These are phyloP conservation scores for Hypoxylon sp. DNA, from an alignment of 2,329 filamentous ascomycete species.

Conservation along the genomic window DNA sequence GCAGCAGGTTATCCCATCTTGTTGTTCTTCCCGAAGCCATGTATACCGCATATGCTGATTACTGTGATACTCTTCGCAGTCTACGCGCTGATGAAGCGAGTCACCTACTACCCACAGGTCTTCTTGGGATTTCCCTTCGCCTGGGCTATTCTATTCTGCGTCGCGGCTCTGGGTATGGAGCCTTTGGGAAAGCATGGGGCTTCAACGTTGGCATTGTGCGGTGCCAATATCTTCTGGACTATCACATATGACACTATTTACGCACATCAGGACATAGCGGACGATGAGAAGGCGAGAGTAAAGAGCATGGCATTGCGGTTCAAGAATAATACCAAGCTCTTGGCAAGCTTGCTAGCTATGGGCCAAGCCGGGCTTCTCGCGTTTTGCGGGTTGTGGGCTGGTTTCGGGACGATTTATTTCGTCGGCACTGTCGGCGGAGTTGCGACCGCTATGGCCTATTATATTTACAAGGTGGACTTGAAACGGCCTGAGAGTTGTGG, in stretches of 20 bases:
- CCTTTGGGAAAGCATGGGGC: no score
- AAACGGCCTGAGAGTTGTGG: constrained; percentile 27
- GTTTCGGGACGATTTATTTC: constrained; percentile 16
- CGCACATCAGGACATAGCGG: no score
- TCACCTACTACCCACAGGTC: constrained; percentile 68
- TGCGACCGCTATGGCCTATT: constrained; percentile 27
- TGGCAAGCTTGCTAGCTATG: constrained; percentile 12
- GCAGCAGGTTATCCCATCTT: constrained; percentile 55
- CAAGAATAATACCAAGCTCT: no score
- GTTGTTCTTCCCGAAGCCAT: constrained; percentile 41
- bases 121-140: constrained; percentile 66
- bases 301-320: no score
- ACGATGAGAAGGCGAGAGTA: no score
- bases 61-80: constrained; percentile 59
- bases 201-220: no score
- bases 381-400: constrained; percentile 26
- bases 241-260: no score
- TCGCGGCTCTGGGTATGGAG: constrained; percentile 52
- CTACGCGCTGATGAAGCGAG: constrained; percentile 67
- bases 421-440: constrained; percentile 32
- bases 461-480: constrained; percentile 41
- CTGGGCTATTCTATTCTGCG: constrained; percentile 56
- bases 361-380: constrained; percentile 25
- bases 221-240: no score
- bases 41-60: constrained; percentile 50